Conservation (phyloP, 768 basidiomycete genomes). For the Xerocomus brunneocitrinus region DNA sequence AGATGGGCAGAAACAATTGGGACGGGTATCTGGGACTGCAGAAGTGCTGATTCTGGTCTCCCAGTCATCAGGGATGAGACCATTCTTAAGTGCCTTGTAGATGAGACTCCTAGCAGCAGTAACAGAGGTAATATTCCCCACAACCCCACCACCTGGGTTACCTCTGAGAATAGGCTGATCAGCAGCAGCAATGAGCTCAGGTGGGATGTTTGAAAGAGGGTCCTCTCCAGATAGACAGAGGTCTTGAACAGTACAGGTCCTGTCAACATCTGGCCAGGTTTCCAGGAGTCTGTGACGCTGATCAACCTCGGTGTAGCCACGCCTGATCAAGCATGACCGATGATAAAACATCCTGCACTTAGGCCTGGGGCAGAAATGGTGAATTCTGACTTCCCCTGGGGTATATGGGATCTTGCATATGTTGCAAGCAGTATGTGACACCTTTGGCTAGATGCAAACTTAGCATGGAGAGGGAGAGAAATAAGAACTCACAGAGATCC, state of each 20-base stretch:
- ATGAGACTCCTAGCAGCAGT: slow-evolving; percentile 46
- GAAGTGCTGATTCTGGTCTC: slow-evolving; percentile 24
- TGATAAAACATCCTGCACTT: slow-evolving; percentile 47
- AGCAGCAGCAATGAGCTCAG: slow-evolving; percentile 39
- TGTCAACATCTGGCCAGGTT: slow-evolving; percentile 35
- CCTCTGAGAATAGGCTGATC: slow-evolving; percentile 54
- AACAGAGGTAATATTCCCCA: slow-evolving; percentile 49
- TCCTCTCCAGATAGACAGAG: background rate
- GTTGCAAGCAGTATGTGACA: slow-evolving; percentile 33
- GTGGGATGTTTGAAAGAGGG: slow-evolving; percentile 30
- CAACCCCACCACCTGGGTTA: slow-evolving; percentile 37
- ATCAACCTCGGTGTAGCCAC: slow-evolving; percentile 20
- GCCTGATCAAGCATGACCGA: slow-evolving; percentile 38
- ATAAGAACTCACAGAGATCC: slow-evolving; percentile 33
- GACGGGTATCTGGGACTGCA: slow-evolving; percentile 20
- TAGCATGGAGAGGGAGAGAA: background rate
- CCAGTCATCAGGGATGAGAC: slow-evolving; percentile 40
- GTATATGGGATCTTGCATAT: slow-evolving; percentile 45
- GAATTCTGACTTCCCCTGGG: slow-evolving; percentile 37
- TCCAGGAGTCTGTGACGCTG: slow-evolving; percentile 30
- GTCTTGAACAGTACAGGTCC: background rate
- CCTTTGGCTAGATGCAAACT: slow-evolving; percentile 37
- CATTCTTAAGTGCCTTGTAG: slow-evolving; percentile 31
- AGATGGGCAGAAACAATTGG: slow-evolving; percentile 38
- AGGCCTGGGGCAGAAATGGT: slow-evolving; percentile 57